Base-by-base conservation (phyloP, 192 early-diverging fungal species). In the Backusella sp. region DNA sequence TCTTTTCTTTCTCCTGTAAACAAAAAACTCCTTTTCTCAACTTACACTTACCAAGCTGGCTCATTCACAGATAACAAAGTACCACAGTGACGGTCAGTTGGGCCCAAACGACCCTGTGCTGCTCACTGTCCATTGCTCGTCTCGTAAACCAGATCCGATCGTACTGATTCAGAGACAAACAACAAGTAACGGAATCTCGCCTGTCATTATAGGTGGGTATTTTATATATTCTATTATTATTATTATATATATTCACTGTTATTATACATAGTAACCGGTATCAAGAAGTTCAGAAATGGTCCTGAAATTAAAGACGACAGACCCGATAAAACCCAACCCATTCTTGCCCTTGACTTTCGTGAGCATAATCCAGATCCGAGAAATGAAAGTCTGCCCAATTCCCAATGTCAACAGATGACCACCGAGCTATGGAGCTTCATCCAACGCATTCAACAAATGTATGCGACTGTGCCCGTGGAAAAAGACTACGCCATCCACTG, bases 281-380 rank as follows among this genome's bases (percentile, higher is more conserved):
- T 59, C 8, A 59, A 26, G 26, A 23, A 59, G 23, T 21, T 26
- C 3, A 21, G 53, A 23, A 59, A 9, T 26, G 9, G 4, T 3
- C 53, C 53, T 26, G 53, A 59, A 26, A 59, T 59, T 26, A 26
- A 26, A 59, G 53, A 59, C 23, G 56, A 62, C 4, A 11, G 56
- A 62, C 56, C 56, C 11, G 56, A 62, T 12, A 62, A 62, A 62
- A 26, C 19, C 11, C 21, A 12, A 12, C 56, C 56, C 23, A 28
- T 62, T 14, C 28, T 62, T 3, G 23, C 26, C 23, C 23, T 62
- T 28, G 56, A 62, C 26, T 62, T 62, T 62, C 56, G 56, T 62
- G 56, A 62, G 23, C 26, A 62, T 62, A 62, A 62, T 62, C 23
- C 23, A 62, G 56, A 62, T 62, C 56, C 56, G 56, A 62, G 56